These are phyloP conservation scores for Phaeosphaeria sp. DNA, from an alignment of 2,329 filamentous ascomycete genomes.

Conservation along the genomic window DNA sequence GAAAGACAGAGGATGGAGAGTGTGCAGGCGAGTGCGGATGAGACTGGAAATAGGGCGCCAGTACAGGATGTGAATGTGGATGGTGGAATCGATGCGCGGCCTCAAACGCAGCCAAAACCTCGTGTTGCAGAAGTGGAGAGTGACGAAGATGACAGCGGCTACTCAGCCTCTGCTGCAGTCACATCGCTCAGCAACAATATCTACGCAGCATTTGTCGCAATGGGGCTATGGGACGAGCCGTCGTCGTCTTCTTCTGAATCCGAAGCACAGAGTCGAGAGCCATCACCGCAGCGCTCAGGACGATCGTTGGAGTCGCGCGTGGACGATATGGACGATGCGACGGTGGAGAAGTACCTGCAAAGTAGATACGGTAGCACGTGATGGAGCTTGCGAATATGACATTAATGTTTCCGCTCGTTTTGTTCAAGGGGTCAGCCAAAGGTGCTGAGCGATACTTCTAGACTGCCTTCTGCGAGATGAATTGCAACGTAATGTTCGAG, in stretches of 20 bases:
- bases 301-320: conserved; percentile 26
- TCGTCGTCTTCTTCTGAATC: conserved; percentile 18
- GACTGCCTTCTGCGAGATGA: no score
- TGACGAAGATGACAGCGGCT: conserved; percentile 15
- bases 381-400: not conserved
- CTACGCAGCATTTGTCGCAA: conserved; percentile 30
- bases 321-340: conserved; percentile 30
- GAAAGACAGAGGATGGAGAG: not conserved
- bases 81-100: not conserved
- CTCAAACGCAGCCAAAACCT: conserved; percentile 1
- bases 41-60: not conserved
- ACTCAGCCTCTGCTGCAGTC: conserved; percentile 15
- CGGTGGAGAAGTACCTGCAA: conserved; percentile 31
- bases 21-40: not conserved
- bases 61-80: not conserved
- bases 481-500: not conserved
- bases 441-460: not conserved
- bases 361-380: conserved; percentile 19
- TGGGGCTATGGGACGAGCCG: conserved; percentile 44
- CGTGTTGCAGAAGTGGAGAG: conserved; percentile 4
- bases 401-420: not conserved
- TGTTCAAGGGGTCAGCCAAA: not conserved
- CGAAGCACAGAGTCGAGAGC: conserved; percentile 3
- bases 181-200: conserved; percentile 33
- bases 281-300: conserved; percentile 3